Evolutionary conservation across 768 basidiomycete genomes (phyloP).

Genomic region (Panus rudis): DNA sequence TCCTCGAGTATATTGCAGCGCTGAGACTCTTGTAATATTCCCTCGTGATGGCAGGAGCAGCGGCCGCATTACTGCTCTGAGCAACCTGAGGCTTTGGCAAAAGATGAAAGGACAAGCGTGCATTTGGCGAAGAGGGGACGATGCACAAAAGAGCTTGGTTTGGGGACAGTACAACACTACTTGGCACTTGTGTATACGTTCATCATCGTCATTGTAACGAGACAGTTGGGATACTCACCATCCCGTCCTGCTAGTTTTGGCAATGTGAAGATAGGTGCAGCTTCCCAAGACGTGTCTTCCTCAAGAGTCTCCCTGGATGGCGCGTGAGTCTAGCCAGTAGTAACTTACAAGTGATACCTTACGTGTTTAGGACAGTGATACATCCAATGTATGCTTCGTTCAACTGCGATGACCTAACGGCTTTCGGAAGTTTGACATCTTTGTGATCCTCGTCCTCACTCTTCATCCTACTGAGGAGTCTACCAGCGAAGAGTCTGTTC

Average conservation of each 20-base stretch:
- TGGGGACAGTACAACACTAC: constrained; percentile 49
- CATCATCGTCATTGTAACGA: background rate
- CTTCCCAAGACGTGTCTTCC: constrained; percentile 43
- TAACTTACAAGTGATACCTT: constrained; percentile 14
- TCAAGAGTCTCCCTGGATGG: too few species aligned
- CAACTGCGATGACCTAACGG: too few species aligned
- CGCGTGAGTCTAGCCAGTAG: too few species aligned
- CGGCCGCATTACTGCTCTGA: background rate
- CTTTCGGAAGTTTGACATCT: too few species aligned
- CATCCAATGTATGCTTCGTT: too few species aligned
- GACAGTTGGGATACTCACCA: constrained; percentile 9
- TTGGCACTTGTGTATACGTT: constrained; percentile 40
- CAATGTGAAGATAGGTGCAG: constrained; percentile 38
- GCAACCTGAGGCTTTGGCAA: constrained; percentile 8
- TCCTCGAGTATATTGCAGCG: too few species aligned
- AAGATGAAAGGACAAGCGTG: constrained; percentile 14
- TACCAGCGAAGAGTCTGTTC: constrained; percentile 39
- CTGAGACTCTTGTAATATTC: too few species aligned
- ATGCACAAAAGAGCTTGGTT: constrained; percentile 52
- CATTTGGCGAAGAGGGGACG: constrained; percentile 34
- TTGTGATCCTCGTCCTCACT: too few species aligned
- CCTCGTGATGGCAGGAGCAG: too few species aligned
- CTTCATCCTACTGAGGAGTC: constrained; percentile 43
- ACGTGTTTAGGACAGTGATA: constrained; percentile 52
- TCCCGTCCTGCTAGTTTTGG: constrained; percentile 38